phyloP scores from a whole-genome alignment of 2,329 filamentous ascomycete genomes.

The Fusarium graminum region DNA sequence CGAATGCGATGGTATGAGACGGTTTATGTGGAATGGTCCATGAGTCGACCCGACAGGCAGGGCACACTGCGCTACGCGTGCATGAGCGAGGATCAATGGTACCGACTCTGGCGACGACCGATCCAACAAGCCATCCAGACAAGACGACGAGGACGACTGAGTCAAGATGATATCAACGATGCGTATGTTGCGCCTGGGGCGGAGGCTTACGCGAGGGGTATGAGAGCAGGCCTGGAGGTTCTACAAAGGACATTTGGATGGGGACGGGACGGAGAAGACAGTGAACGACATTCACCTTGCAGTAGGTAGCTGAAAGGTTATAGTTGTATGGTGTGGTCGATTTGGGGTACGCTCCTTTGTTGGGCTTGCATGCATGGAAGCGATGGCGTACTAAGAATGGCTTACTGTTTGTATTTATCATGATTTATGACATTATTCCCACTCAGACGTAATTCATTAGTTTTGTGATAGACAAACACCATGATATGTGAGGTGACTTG shows the following conservation, averaged over 20 bases:
- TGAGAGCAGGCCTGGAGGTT: slow-evolving; percentile 63
- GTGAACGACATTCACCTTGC: slow-evolving; percentile 22
- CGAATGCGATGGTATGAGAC: slow-evolving; percentile 76
- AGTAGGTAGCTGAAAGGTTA: slow-evolving; percentile 5
- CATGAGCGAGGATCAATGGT: slow-evolving; percentile 71
- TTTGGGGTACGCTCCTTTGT: slow-evolving; percentile 26
- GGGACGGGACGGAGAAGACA: slow-evolving; percentile 53
- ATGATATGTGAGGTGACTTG: no score
- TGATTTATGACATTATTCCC: slow-evolving; percentile 33
- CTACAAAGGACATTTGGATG: slow-evolving; percentile 68
- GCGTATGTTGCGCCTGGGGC: slow-evolving; percentile 53
- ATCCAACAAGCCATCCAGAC: slow-evolving; percentile 71
- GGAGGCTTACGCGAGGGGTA: slow-evolving; percentile 58
- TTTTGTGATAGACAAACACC: no score
- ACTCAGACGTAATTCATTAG: slow-evolving; percentile 1
- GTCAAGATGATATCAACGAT: slow-evolving; percentile 68
- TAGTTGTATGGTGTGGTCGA: not conserved
- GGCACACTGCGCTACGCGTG: slow-evolving; percentile 64
- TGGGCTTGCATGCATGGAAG: slow-evolving; percentile 18
- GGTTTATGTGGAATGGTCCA: slow-evolving; percentile 69
- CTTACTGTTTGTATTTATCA: slow-evolving; percentile 20
- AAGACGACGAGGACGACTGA: slow-evolving; percentile 67
- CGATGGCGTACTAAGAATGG: slow-evolving; percentile 33
- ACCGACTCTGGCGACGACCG: slow-evolving; percentile 71
- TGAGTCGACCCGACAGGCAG: slow-evolving; percentile 48